Conservation (phyloP, 2,329 filamentous ascomycete species). For the Penicillium sumatraense region DNA sequence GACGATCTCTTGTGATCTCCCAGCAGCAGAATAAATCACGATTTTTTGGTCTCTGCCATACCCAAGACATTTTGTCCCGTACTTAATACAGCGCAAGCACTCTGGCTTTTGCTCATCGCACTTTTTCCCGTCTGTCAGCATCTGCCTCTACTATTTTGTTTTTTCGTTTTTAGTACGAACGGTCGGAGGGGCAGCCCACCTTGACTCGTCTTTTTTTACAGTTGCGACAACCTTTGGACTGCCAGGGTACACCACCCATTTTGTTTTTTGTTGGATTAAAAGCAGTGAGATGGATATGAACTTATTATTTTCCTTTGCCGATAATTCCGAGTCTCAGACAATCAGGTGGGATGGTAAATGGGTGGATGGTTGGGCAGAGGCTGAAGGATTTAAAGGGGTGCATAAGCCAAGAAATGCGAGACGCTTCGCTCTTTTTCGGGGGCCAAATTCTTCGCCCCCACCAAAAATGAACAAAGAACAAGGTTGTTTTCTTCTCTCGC, state of each 20-base stretch:
- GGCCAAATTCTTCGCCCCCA: neutral
- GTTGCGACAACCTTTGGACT: constrained; percentile 5
- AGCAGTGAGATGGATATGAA: neutral
- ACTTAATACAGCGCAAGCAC: constrained; percentile 8
- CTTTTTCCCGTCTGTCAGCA: constrained; percentile 1
- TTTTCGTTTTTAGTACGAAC: too few species aligned
- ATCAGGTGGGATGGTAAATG: neutral
- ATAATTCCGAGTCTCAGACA: neutral
- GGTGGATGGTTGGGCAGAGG: too few species aligned
- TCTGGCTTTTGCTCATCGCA: constrained; percentile 9
- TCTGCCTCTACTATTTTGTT: neutral
- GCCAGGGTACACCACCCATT: constrained; percentile 10
- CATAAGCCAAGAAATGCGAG: neutral
- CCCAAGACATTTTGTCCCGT: constrained; percentile 1
- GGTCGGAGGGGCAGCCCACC: neutral
- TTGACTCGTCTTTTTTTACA: constrained; percentile 10
- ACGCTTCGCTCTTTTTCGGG: neutral
- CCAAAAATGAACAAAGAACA: too few species aligned
- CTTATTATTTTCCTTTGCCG: too few species aligned
- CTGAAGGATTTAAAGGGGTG: neutral
- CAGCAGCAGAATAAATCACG: neutral
- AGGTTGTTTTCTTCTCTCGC: too few species aligned
- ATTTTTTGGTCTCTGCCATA: constrained; percentile 7
- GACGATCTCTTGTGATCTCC: neutral
- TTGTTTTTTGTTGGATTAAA: neutral